Percentiles rank a stretch among this genome's conserved stretches.
Conservation (phyloP, 306 rosid genomes). For the Cyamopsis tetragonoloba region DNA sequence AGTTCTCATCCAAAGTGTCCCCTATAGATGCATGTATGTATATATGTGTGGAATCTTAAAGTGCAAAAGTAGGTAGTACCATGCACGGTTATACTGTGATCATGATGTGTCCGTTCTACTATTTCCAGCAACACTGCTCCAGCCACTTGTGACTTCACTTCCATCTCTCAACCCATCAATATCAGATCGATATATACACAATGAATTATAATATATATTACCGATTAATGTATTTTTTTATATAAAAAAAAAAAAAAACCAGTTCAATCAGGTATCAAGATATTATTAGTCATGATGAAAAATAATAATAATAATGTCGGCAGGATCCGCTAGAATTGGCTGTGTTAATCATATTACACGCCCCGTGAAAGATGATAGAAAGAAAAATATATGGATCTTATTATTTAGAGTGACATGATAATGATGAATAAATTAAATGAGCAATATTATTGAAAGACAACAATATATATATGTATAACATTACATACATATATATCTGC, state of each 20-base stretch:
- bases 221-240: too few relatives aligned
- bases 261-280: slow-evolving; percentile 1
- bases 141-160: slow-evolving; percentile 6
- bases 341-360: not conserved
- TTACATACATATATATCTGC: too few relatives aligned
- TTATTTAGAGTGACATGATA: slow-evolving; percentile 13
- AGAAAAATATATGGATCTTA: slow-evolving; percentile 10
- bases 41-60: too few relatives aligned
- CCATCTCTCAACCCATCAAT: not conserved
- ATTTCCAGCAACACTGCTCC: not conserved
- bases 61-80: slow-evolving; percentile 12
- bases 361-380: slow-evolving; percentile 3
- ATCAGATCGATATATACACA: too few relatives aligned
- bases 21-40: too few relatives aligned
- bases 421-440: too few relatives aligned
- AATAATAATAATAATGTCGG: slow-evolving; percentile 35
- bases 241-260: too few relatives aligned
- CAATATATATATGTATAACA: too few relatives aligned
- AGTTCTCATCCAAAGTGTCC: too few relatives aligned
- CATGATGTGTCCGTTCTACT: not conserved
- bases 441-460: slow-evolving; percentile 46
- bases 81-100: not conserved
- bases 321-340: slow-evolving; percentile 31
- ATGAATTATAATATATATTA: too few relatives aligned
- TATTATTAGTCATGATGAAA: too few relatives aligned